Conservation (phyloP, 176 grass and related monocot genomes). For the Oryza nivara region DNA sequence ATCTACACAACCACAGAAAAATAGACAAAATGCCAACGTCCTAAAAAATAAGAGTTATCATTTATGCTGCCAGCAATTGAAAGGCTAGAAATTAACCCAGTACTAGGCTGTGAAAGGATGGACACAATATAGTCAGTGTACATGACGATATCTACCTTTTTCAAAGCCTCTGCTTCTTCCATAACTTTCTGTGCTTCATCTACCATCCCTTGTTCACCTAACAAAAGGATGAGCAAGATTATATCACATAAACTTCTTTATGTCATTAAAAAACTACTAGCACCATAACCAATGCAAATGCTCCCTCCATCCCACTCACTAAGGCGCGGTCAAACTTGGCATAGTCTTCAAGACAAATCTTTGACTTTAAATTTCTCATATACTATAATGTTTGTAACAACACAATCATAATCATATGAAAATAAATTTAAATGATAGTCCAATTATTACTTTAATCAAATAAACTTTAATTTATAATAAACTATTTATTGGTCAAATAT, state of each 20-base stretch:
- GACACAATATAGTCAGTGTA: constrained; percentile 30
- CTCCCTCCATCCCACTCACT: no score
- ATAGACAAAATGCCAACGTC: neutral
- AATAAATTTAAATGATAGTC: no score
- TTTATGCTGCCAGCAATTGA: neutral
- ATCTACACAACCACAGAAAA: constrained; percentile 31
- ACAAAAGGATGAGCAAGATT: constrained; percentile 30
- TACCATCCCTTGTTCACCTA: constrained; percentile 96
- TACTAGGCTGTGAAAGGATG: constrained; percentile 25
- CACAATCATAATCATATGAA: no score
- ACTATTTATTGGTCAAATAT: no score
- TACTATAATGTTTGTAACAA: no score
- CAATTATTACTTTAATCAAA: no score
- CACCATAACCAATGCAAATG: constrained; percentile 3
- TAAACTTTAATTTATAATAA: no score
- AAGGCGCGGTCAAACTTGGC: no score
- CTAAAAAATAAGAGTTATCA: constrained; percentile 1
- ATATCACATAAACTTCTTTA: neutral
- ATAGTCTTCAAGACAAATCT: no score
- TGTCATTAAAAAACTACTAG: neutral
- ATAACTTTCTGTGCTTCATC: constrained; percentile 89
- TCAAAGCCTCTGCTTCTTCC: constrained; percentile 98
- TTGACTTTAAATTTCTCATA: no score
- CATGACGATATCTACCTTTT: constrained; percentile 62
- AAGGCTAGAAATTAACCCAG: neutral